Evolutionary conservation across 2,329 filamentous ascomycete genomes (phyloP), one percentile per base, ranked within the genome.

Genomic region (Aspergillus tamarii): DNA sequence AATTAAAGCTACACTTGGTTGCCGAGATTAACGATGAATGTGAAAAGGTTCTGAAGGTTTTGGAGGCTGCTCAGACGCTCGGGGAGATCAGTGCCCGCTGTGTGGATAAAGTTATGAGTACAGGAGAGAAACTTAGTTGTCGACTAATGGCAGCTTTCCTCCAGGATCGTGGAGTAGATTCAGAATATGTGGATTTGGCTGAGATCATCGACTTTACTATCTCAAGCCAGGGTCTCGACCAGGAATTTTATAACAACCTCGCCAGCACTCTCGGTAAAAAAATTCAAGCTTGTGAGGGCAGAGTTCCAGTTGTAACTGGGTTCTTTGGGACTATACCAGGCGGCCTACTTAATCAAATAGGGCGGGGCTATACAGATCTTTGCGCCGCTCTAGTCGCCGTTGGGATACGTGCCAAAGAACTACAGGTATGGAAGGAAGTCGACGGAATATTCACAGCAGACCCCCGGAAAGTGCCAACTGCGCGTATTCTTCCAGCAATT

Each of bases 341-440:
- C 16, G 94, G 94, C 65, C 85, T 99, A 62, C 88, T 99, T 71
- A 91, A 94, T 71, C 91, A 96, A 70, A 92, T 99, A 67, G 95
- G 95, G 23, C 90, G 95, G 71, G 95, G 95, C 34, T 99, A 99
- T 80, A 98, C 95, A 11, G 95, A 99, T 79, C 86, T 99, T 54
- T 98, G 95, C 77, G 94, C 95, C 14, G 94, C 95, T 7, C 84
- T 99, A 19, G 90, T 94, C 58, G 93, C 95, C 1, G 94, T 99
- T 11, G 94, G 93, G 4, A 83, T 96, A n/a, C 84, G 88, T 71
- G 95, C 95, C 0, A 83, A 90, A 60, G 95, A 99, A 78, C 85
- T 99, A 59, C 95, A 99, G 78, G 91, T 99, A 67, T 98, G 95
- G 95, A 99, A 99, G 82, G 95, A 99, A 77, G 95, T 99, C 8